A percentile compares a stretch with the other conserved stretches of the same genome.
Conservation (phyloP, 1,139 yeast genomes). For the Arxiozyma bovina region DNA sequence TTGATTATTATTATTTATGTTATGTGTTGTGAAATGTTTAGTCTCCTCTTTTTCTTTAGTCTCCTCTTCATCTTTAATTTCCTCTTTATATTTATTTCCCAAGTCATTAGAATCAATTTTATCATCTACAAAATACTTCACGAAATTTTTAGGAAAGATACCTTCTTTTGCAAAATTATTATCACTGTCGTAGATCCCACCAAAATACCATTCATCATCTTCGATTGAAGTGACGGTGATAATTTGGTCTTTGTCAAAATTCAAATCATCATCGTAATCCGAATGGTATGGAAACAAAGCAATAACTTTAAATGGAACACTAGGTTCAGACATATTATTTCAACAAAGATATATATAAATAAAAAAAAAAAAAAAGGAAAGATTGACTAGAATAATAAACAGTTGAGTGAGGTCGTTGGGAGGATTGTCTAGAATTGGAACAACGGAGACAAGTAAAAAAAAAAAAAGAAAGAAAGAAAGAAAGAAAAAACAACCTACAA, state of each 20-base stretch:
- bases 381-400: too few species aligned
- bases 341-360: background rate
- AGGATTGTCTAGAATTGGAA: too few species aligned
- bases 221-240: conserved; percentile 70
- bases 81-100: conserved; percentile 6
- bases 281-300: conserved; percentile 68
- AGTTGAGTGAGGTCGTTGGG: too few species aligned
- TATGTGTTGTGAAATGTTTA: background rate
- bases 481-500: too few species aligned
- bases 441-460: too few species aligned
- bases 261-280: conserved; percentile 77
- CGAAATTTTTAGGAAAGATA: conserved; percentile 84
- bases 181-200: conserved; percentile 42
- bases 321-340: conserved; percentile 16
- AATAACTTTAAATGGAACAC: conserved; percentile 56
- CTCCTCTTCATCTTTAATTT: conserved; percentile 5
- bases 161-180: conserved; percentile 43
- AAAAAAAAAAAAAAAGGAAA: too few species aligned
- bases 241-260: conserved; percentile 55
- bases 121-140: conserved; percentile 21
- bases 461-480: too few species aligned
- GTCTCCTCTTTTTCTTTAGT: conserved; percentile 8
- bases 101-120: conserved; percentile 25
- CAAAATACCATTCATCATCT: conserved; percentile 88
- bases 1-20: too few species aligned